Evolutionary conservation across 345 rosid genomes (phyloP), one percentile per base, ranked within the genome.

Genomic region (Brassica nigra): DNA sequence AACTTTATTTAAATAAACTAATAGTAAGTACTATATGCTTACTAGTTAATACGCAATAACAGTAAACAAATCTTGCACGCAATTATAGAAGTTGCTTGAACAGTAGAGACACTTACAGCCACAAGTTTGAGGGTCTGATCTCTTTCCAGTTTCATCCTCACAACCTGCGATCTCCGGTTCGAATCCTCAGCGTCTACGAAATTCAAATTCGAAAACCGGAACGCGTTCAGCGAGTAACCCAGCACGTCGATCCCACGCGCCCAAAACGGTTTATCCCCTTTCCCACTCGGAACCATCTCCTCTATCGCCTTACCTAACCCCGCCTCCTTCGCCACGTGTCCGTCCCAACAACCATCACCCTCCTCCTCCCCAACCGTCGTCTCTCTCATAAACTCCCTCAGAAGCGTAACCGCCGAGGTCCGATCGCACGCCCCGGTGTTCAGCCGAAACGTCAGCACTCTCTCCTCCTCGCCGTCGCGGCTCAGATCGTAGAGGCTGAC

Each of bases 191-290:
- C 70, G 68, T 89, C 95, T 16, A 84, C 82, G 64, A 92, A 92
- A 9, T 75, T 28, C 86, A 95, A 73, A 80, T 92, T 86, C 5
- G 97, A 23, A 20, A 87, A 75, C 88, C 95, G 68, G 9, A 92
- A 84, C 0, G 97, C 84, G 64, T 92, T 95, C 82, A 95, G 37
- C 31, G 99, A 95, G 78, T 95, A 95, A 4, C 99, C 99, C 29
- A 95, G 81, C 88, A 95, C 70, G 88, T 95, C 97, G n/a, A 88
- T 36, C 8, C 97, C 99, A 64, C 97, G 93, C 33, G 85, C 88
- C 99, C 97, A 92, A 29, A 92, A 87, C 47, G 91, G 86, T 84
- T 95, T 95, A 73, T 85, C 65, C n/a, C 83, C 90, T 79, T 89
- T 90, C 62, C 92, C 97, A 12, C 69, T 76, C 14, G 99, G 99